Evolutionary conservation across 768 basidiomycete species (phyloP).

Genomic region (Pleurotus djamor): DNA sequence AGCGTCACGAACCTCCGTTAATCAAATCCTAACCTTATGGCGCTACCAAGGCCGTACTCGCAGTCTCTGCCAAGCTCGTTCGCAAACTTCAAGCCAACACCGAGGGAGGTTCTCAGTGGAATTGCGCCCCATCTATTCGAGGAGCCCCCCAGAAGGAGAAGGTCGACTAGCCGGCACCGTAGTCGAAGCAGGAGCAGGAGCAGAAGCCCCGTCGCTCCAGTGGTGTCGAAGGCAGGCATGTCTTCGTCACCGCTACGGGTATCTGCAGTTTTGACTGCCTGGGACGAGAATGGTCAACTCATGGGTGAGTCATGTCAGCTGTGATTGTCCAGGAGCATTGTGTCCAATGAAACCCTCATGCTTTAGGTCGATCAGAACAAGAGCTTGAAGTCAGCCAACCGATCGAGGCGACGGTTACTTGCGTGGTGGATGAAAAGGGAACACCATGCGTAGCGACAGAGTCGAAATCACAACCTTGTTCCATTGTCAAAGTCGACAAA

Average conservation of each 20-base stretch:
- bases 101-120: slow-evolving; percentile 38
- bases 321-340: background rate
- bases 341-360: background rate
- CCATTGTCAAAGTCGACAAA: slow-evolving; percentile 2
- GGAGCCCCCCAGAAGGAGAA: slow-evolving; percentile 25
- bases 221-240: slow-evolving; percentile 11
- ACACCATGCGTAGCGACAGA: slow-evolving; percentile 1
- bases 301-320: background rate
- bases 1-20: background rate
- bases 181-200: background rate
- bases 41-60: slow-evolving; percentile 2
- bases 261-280: slow-evolving; percentile 24
- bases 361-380: slow-evolving; percentile 5
- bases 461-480: background rate
- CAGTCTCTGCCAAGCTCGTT: slow-evolving; percentile 11
- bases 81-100: slow-evolving; percentile 29
- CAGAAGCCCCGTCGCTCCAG: slow-evolving; percentile 8
- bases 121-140: slow-evolving; percentile 47
- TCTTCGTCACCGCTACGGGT: slow-evolving; percentile 27
- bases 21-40: background rate
- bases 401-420: slow-evolving; percentile 3
- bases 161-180: slow-evolving; percentile 14
- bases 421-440: background rate
- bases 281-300: slow-evolving; percentile 21
- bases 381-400: slow-evolving; percentile 3